These are phyloP conservation scores for Pistacia atlantica DNA, from an alignment of 345 rosid species.

Conservation along the genomic window DNA sequence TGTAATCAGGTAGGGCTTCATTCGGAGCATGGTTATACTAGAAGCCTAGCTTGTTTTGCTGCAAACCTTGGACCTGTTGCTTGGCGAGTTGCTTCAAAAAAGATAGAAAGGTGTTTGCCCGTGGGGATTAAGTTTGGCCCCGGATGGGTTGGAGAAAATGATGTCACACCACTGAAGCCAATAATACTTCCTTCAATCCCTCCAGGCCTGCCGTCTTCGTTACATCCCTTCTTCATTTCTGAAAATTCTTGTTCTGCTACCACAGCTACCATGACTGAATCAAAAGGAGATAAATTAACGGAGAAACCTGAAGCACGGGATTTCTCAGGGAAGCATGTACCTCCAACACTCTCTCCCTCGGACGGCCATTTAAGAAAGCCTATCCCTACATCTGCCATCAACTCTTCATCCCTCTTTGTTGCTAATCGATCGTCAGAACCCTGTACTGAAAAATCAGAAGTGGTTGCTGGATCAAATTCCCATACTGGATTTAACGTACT, in stretches of 20 bases:
- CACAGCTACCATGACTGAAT: conserved; percentile 7
- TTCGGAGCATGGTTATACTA: conserved; percentile 73
- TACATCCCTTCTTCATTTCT: conserved; percentile 21
- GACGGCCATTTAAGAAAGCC: conserved; percentile 22
- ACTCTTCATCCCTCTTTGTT: conserved; percentile 22
- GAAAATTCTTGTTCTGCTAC: conserved; percentile 29
- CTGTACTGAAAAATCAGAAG: conserved; percentile 24
- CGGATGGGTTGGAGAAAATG: conserved; percentile 89
- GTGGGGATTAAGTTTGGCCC: conserved; percentile 67
- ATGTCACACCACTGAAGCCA: conserved; percentile 38
- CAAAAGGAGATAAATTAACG: conserved; percentile 23
- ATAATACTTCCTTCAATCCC: conserved; percentile 18
- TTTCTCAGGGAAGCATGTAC: conserved; percentile 24
- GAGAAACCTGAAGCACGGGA: conserved; percentile 25
- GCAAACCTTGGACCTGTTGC: conserved; percentile 68
- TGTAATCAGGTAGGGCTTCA: conserved; percentile 75
- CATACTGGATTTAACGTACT: conserved; percentile 8
- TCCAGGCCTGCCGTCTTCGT: conserved; percentile 25
- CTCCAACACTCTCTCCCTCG: conserved; percentile 17
- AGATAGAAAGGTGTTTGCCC: conserved; percentile 60
- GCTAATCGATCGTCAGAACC: conserved; percentile 30
- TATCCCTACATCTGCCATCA: conserved; percentile 17
- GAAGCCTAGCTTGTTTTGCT: conserved; percentile 82
- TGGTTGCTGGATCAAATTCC: conserved; percentile 24
- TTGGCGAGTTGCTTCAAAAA: conserved; percentile 66